These are phyloP conservation scores for Pezizomycotina sp. DNA, from an alignment of 2,329 filamentous ascomycete species.

Conservation along the genomic window DNA sequence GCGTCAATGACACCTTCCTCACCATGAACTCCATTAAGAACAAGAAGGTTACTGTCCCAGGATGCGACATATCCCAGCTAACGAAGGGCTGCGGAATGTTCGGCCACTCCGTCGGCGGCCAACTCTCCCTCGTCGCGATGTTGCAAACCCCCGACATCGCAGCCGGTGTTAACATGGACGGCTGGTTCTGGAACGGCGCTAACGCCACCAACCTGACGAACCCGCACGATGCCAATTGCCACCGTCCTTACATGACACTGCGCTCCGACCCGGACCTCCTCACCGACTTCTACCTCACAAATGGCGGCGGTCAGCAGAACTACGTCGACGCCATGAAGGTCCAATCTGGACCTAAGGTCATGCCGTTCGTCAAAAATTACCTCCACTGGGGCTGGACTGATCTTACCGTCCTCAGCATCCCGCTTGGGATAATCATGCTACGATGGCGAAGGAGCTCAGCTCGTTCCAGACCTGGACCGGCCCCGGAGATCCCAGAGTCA, in stretches of 20 bases:
- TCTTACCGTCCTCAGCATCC: conserved; percentile 8
- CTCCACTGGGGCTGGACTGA: conserved; percentile 8
- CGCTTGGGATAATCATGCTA: conserved; percentile 1
- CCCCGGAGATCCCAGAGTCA: conserved; percentile 3
- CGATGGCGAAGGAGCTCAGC: conserved; percentile 2
- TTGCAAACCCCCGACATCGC: conserved; percentile 7
- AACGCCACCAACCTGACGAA: conserved; percentile 10
- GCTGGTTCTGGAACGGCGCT: conserved; percentile 13
- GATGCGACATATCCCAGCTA: conserved; percentile 1
- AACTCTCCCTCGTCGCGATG: conserved; percentile 6
- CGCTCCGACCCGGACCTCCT: neutral
- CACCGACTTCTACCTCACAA: conserved; percentile 3
- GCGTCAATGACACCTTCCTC: conserved; percentile 6
- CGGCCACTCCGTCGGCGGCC: conserved; percentile 9
- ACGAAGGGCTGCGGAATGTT: conserved; percentile 6
- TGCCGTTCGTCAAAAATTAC: conserved; percentile 6
- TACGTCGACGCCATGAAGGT: conserved; percentile 7
- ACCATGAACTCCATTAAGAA: conserved; percentile 6
- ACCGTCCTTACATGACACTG: conserved; percentile 5
- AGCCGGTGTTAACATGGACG: conserved; percentile 10
- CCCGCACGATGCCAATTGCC: conserved; percentile 2
- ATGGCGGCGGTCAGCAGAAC: conserved; percentile 9
- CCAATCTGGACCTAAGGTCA: conserved; percentile 9
- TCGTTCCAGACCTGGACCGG: conserved; percentile 12
- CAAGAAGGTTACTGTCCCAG: conserved; percentile 5